Base-by-base conservation (phyloP, 2,329 filamentous ascomycete species). In the Pseudogymnoascus sp. region DNA sequence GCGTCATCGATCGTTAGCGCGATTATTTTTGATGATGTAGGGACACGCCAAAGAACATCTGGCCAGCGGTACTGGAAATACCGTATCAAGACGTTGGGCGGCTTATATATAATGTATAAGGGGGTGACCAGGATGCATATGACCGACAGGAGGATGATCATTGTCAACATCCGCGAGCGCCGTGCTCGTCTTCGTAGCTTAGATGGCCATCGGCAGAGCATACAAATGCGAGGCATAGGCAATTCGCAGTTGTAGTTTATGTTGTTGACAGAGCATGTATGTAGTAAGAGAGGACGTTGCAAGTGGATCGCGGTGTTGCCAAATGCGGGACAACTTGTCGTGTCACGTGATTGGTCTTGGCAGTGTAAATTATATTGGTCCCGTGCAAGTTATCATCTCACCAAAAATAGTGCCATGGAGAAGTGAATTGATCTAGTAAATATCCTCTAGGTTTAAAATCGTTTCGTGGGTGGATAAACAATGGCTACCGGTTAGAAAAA, bases 1-100 rank as follows among this genome's bases (percentile, higher is more conserved):
- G 87, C 89, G 76, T 96, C 92, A 77, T 96, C 92, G 70, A 96
- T 88, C 1, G 91, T 96, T 40, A 97, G 80, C 0, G 90, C 92
- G 16, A 96, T 81, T 26, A 93, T 76, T 71, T 88, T 90, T 59
- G 83, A 77, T 7, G 76, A 69, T 1, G 82, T 81, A 6, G 74
- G 70, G 28, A 89, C 81, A 68, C 90, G 87, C 81, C 89, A 96
- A 12, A 96, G 80, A 3, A 96, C 89, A 69, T 92, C 87, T 1
- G 90, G 90, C 82, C 89, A 93, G 66, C 83, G 85, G 68, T 77
- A 78, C 70, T 87, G 83, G 64, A 96, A 84, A 77, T 89, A 88
- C 63, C 79, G 77, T 72, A 96, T 89, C 37, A 96, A 75, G 53
- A 82, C 75, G n/a, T 75, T 76, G 0, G 92, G 91, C 2, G 92